phyloP scores from a whole-genome alignment of 306 rosid species.

The Arachis stenosperma region DNA sequence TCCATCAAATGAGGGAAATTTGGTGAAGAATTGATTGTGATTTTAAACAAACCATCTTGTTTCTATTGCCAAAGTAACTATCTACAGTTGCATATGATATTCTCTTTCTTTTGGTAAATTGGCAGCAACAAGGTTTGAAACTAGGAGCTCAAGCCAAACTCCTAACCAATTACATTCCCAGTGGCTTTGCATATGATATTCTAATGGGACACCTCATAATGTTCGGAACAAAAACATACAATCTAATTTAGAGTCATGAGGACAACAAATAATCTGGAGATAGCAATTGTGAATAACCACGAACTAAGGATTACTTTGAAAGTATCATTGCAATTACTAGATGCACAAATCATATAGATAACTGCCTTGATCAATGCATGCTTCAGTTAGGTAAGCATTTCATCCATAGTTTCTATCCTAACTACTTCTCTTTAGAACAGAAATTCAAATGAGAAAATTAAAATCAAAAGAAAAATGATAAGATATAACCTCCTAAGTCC shows the following conservation, averaged over 20 bases:
- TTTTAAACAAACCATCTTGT: not conserved
- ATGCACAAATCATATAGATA: slow-evolving; percentile 11
- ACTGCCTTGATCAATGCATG: not conserved
- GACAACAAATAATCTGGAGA: not conserved
- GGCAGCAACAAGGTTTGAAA: too few relatives aligned
- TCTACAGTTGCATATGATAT: slow-evolving; percentile 1
- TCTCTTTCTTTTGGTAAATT: not conserved
- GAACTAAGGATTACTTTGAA: not conserved
- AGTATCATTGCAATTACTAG: not conserved
- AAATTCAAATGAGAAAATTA: slow-evolving; percentile 4
- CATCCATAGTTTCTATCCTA: not conserved
- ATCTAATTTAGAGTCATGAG: not conserved
- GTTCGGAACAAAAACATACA: too few relatives aligned
- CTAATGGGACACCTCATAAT: not conserved
- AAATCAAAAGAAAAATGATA: slow-evolving; percentile 22
- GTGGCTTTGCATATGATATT: not conserved
- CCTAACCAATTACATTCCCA: too few relatives aligned
- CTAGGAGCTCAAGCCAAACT: too few relatives aligned
- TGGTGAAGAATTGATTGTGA: not conserved
- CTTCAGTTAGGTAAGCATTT: slow-evolving; percentile 1
- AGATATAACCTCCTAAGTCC: not conserved
- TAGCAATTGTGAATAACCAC: not conserved
- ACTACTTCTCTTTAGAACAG: not conserved
- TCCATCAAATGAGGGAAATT: slow-evolving; percentile 3
- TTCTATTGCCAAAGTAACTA: not conserved